Base-by-base conservation (phyloP, 768 basidiomycete species). In the Auricularia sp. region DNA sequence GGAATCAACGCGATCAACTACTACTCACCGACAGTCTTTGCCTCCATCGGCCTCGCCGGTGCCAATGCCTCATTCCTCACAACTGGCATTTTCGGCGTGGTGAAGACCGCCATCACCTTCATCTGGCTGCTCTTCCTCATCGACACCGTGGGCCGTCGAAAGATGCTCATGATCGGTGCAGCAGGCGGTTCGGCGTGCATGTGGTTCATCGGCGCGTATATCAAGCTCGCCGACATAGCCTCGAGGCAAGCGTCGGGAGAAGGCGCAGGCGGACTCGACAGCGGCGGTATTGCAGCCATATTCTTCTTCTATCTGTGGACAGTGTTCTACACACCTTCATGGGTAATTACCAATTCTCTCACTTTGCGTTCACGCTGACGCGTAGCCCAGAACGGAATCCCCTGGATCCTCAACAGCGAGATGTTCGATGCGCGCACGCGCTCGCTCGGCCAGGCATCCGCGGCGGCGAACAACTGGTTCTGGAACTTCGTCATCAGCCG, bases 21-120 rank as follows among this genome's bases (percentile, higher is more conserved):
- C 68, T 81, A 81, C 69, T 77, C 76, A 5, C 80, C 80, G 3
- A 81, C 79, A 0, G 76, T 83, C 1, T 42, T 42, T 14, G 39
- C 39, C 39, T 42, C 39, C 7, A 42, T 42, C 39, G 39, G 39
- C 12, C 3, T 42, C 39, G 2, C 39, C 8, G 39, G 39, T 14
- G 39, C 7, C 1, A 42, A 7, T 42, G 39, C 39, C 12, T 42
- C 39, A 42, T 42, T 42, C 12, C 39, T 42, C 2, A 42, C 39
- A 14, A 42, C 39, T 33, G 81, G 81, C 61, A 78, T 83, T 61
- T 83, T 80, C 67, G 83, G 82, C 12, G 74, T 81, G 42, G 77
- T 81, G 74, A 75, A 77, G 72, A 42, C 39, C 7, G 39, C 39
- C 39, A 42, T 42, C 8, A 71, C 72, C 11, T 61, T 81, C 23